These are phyloP conservation scores for Linanthus parryae DNA, from an alignment of 148 eudicot species.

Conservation along the genomic window DNA sequence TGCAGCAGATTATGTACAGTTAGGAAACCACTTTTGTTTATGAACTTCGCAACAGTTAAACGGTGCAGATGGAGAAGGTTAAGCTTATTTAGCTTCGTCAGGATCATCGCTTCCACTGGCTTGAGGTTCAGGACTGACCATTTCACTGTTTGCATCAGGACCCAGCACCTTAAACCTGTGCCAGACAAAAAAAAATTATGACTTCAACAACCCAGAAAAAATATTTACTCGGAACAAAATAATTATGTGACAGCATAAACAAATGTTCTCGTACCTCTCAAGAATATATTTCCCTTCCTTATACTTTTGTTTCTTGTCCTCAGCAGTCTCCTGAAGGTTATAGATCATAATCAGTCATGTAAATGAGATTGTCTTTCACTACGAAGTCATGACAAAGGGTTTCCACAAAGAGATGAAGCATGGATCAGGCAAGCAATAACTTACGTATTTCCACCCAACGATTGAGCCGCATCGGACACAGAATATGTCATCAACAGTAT, in stretches of 20 bases:
- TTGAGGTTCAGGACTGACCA: constrained; percentile 27
- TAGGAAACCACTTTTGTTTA: no score
- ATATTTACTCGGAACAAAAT: not conserved
- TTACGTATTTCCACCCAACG: constrained; percentile 94
- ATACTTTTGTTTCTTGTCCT: constrained; percentile 62
- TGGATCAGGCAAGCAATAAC: constrained; percentile 4
- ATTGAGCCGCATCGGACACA: constrained; percentile 80
- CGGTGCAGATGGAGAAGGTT: no score
- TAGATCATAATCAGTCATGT: no score
- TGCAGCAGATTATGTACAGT: no score
- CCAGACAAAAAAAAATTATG: not conserved
- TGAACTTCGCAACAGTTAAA: no score
- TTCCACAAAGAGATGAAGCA: not conserved
- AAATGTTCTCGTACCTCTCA: constrained; percentile 35
- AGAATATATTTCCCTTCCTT: constrained; percentile 65
- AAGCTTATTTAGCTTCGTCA: no score
- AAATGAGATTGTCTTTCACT: not conserved
- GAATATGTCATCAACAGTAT: constrained; percentile 70
- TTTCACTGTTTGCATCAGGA: constrained; percentile 51
- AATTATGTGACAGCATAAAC: not conserved
- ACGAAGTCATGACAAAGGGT: not conserved
- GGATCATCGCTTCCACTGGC: constrained; percentile 32
- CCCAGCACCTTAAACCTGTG: constrained; percentile 53
- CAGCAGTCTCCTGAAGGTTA: constrained; percentile 61
- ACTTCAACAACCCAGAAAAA: not conserved